These are phyloP conservation scores for Solanum sejunctum DNA, from an alignment of 257 asterid species.

Conservation along the genomic window DNA sequence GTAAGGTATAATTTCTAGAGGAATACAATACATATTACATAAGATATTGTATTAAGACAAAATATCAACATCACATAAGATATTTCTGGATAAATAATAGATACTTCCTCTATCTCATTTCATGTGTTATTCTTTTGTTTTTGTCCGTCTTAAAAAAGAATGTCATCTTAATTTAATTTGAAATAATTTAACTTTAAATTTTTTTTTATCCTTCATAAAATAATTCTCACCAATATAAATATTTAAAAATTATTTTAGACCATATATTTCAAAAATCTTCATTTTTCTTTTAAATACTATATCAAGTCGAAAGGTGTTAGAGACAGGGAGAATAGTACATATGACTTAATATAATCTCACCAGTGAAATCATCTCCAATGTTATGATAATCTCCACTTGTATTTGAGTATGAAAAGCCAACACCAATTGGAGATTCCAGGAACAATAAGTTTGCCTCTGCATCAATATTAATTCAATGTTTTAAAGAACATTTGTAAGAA, in stretches of 20 bases:
- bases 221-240: too few relatives aligned
- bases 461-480: not conserved
- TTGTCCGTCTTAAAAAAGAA: too few relatives aligned
- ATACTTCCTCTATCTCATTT: too few relatives aligned
- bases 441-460: conserved; percentile 89
- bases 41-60: not conserved
- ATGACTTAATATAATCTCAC: conserved; percentile 7
- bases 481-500: not conserved
- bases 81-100: not conserved
- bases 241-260: too few relatives aligned
- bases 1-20: not conserved
- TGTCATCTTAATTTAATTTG: too few relatives aligned
- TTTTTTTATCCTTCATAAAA: too few relatives aligned
- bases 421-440: conserved; percentile 88
- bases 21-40: not conserved
- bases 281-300: too few relatives aligned
- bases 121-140: too few relatives aligned
- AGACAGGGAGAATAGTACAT: too few relatives aligned
- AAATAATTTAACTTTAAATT: too few relatives aligned
- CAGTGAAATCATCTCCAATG: conserved; percentile 79
- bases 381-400: conserved; percentile 56
- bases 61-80: not conserved
- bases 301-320: too few relatives aligned
- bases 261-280: too few relatives aligned
- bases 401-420: conserved; percentile 80